phyloP scores from a whole-genome alignment of 108 stramenopile genomes.

The Fragilaria crotonensis region DNA sequence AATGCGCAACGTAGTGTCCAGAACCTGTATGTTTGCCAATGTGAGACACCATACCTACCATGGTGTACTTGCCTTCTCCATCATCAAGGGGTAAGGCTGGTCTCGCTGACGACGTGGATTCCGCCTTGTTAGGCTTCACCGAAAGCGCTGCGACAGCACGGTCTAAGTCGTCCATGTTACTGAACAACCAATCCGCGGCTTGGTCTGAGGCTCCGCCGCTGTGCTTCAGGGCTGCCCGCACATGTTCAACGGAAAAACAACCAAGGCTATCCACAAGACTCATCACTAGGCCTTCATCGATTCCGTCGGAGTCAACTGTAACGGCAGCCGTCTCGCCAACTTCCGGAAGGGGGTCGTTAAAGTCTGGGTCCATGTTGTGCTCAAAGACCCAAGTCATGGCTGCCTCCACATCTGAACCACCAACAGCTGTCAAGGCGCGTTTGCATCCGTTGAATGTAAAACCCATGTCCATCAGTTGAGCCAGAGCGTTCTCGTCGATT shows the following conservation, averaged over 20 bases:
- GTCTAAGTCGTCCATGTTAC: slow-evolving; percentile 91
- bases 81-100: slow-evolving; percentile 53
- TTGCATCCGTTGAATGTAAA: slow-evolving; percentile 92
- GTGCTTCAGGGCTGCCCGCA: slow-evolving; percentile 81
- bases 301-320: slow-evolving; percentile 27
- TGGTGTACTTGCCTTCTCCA: slow-evolving; percentile 82
- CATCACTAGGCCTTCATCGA: slow-evolving; percentile 66
- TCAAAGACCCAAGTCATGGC: slow-evolving; percentile 97
- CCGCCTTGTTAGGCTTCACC: slow-evolving; percentile 28
- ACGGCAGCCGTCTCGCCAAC: slow-evolving; percentile 16
- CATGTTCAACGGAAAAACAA: slow-evolving; percentile 90
- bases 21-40: slow-evolving; percentile 95
- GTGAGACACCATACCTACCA: slow-evolving; percentile 93
- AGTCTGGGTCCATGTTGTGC: slow-evolving; percentile 95
- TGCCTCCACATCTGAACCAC: slow-evolving; percentile 82
- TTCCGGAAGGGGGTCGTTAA: slow-evolving; percentile 90
- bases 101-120: slow-evolving; percentile 14
- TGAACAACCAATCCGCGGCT: slow-evolving; percentile 97
- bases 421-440: slow-evolving; percentile 85
- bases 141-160: slow-evolving; percentile 80
- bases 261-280: slow-evolving; percentile 82
- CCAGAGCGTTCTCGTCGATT: slow-evolving; percentile 74
- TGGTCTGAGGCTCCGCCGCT: slow-evolving; percentile 80
- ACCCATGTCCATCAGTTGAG: slow-evolving; percentile 95
- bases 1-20: slow-evolving; percentile 98